Percentiles rank a stretch among this genome's conserved stretches.
phyloP scores from a whole-genome alignment of 106 monocot genomes.

The Allium sativum region DNA sequence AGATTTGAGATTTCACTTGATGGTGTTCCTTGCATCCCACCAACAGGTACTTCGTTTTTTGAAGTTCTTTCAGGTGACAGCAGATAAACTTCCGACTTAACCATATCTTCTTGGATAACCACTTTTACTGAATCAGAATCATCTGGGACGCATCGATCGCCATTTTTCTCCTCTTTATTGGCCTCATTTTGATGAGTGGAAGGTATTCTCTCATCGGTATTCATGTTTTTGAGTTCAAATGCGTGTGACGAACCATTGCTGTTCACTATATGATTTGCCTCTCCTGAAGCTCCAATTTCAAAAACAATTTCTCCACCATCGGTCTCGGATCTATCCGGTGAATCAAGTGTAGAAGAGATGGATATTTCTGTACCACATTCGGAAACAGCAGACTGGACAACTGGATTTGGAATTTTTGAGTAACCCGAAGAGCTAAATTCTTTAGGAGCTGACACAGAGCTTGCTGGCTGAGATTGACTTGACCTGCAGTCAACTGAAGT shows the following conservation, averaged over 20 bases:
- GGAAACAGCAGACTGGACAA: constrained; percentile 38
- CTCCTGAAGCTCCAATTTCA: constrained; percentile 49
- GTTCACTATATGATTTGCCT: constrained; percentile 14
- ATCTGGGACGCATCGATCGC: too few relatives aligned
- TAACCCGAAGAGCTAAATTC: constrained; percentile 9
- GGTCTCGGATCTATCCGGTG: constrained; percentile 69
- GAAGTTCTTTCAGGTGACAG: constrained; percentile 59
- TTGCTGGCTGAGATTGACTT: constrained; percentile 9
- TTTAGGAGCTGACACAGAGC: constrained; percentile 3
- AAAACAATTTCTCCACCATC: constrained; percentile 83
- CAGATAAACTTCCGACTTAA: constrained; percentile 5
- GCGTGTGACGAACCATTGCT: constrained; percentile 7
- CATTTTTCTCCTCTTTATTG: too few relatives aligned
- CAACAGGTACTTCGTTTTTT: constrained; percentile 32
- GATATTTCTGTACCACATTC: constrained; percentile 97
- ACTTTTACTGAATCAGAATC: constrained; percentile 1
- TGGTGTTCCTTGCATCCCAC: constrained; percentile 56
- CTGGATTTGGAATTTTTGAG: constrained; percentile 19
- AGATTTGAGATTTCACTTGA: constrained; percentile 50
- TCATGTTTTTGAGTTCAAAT: constrained; percentile 8
- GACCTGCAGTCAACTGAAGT: constrained; percentile 16
- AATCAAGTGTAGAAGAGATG: constrained; percentile 81
- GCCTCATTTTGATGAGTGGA: neutral
- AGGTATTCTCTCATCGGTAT: constrained; percentile 14
- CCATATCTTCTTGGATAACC: constrained; percentile 8